Percentiles rank a stretch among this genome's conserved stretches.
phyloP scores from a whole-genome alignment of 23 red algal species.

The Gracilaria caudata region DNA sequence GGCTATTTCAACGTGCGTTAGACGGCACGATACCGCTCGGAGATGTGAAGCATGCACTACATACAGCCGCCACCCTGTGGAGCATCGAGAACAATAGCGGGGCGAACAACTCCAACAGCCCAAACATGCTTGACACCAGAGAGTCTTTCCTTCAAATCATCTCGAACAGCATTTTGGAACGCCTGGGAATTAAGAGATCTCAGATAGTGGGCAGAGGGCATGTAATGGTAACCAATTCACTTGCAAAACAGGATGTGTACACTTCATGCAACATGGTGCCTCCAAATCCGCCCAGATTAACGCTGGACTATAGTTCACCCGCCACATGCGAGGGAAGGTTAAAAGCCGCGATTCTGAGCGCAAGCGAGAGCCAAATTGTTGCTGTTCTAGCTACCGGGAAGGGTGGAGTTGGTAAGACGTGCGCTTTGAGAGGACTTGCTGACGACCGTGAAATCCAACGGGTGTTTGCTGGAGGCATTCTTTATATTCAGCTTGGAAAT shows the following conservation, averaged over 20 bases:
- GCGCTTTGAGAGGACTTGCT: constrained; percentile 11
- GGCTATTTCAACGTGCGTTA: background rate
- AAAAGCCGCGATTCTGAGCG: constrained; percentile 5
- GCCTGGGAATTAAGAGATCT: background rate
- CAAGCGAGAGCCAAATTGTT: constrained; percentile 9
- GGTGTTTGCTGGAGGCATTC: constrained; percentile 6
- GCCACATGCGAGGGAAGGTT: constrained; percentile 11
- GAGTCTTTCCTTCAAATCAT: background rate
- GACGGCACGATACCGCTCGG: background rate
- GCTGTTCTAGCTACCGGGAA: constrained; percentile 3
- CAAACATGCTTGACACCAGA: background rate
- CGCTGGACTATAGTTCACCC: constrained; percentile 6
- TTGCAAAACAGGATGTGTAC: background rate
- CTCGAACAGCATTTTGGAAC: background rate
- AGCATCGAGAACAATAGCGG: background rate
- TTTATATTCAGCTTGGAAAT: constrained; percentile 39
- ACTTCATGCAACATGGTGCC: constrained; percentile 11
- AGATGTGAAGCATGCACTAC: background rate
- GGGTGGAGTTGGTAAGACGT: constrained; percentile 17
- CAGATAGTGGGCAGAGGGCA: background rate
- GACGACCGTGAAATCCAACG: background rate
- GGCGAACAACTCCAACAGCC: background rate
- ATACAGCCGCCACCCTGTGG: background rate
- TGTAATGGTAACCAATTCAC: background rate
- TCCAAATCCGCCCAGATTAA: constrained; percentile 11